phyloP scores from a whole-genome alignment of 768 basidiomycete species.

The Russula sp. region DNA sequence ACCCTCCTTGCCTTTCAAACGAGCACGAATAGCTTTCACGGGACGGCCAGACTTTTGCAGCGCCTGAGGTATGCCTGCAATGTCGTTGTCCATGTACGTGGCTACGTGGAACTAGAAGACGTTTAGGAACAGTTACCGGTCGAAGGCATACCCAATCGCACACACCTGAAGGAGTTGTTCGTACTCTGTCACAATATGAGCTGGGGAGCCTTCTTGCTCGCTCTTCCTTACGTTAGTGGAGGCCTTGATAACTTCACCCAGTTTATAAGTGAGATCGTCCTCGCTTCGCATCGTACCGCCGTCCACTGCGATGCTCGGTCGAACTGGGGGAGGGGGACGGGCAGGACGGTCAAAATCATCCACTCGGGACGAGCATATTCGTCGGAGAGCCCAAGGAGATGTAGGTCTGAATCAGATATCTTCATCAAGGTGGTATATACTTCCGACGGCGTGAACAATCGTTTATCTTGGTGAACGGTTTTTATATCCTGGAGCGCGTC shows the following conservation, averaged over 20 bases:
- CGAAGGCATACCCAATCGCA: constrained; percentile 16
- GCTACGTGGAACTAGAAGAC: constrained; percentile 88
- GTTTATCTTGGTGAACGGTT: constrained; percentile 76
- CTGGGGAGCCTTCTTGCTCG: constrained; percentile 95
- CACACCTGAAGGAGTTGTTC: constrained; percentile 91
- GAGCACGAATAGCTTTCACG: constrained; percentile 96
- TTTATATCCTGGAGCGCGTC: constrained; percentile 61
- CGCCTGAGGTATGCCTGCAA: constrained; percentile 96
- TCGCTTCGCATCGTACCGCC: constrained; percentile 96
- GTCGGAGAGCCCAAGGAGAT: constrained; percentile 86
- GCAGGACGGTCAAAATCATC: constrained; percentile 99
- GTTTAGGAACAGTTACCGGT: neutral
- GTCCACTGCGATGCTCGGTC: constrained; percentile 96
- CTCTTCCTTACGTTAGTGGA: constrained; percentile 88
- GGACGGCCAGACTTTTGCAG: constrained; percentile 96
- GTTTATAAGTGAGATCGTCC: constrained; percentile 97
- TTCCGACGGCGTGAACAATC: constrained; percentile 78
- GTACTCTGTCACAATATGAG: constrained; percentile 92
- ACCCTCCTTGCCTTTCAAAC: constrained; percentile 98
- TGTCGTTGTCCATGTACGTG: constrained; percentile 99
- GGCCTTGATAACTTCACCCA: constrained; percentile 94
- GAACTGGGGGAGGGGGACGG: constrained; percentile 98
- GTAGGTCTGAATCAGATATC: constrained; percentile 85
- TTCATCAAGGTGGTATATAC: constrained; percentile 96
- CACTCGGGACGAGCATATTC: constrained; percentile 97